Percentiles rank a stretch among this genome's conserved stretches.
Conservation (phyloP, 495 filamentous ascomycete genomes). For the Xylaria flabelliformis region DNA sequence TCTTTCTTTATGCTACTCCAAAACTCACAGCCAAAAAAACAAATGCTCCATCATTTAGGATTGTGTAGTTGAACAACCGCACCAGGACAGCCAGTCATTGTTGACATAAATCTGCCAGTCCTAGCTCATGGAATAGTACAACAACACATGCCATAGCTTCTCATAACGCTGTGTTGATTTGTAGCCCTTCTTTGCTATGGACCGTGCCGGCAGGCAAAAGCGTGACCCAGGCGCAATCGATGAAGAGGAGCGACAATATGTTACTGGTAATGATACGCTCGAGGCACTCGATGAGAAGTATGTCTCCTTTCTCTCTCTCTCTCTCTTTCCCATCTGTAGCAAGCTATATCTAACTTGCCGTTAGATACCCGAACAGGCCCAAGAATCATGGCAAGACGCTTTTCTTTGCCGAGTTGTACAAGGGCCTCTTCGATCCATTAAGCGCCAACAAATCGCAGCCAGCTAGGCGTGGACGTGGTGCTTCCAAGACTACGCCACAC, state of each 20-base stretch:
- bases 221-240: constrained; percentile 61
- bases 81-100: not conserved
- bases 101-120: not conserved
- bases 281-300: constrained; percentile 72
- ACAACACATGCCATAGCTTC: too few species aligned
- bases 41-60: not conserved
- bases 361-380: constrained; percentile 83
- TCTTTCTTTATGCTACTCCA: not conserved
- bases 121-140: too few species aligned
- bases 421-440: constrained; percentile 83
- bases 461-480: constrained; percentile 61
- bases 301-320: constrained; percentile 19
- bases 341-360: constrained; percentile 36
- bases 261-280: constrained; percentile 48
- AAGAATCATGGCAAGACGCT: constrained; percentile 78
- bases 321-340: not conserved
- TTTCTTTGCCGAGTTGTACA: constrained; percentile 81
- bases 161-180: not conserved
- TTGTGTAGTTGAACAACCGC: not conserved
- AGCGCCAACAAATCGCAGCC: constrained; percentile 83
- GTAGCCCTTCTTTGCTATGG: not conserved
- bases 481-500: constrained; percentile 70
- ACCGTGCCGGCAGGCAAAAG: constrained; percentile 38
- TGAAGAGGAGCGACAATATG: constrained; percentile 59
- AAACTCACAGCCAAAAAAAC: not conserved